phyloP scores from a whole-genome alignment of 2,329 filamentous ascomycete species.

The Amauroascus niger region DNA sequence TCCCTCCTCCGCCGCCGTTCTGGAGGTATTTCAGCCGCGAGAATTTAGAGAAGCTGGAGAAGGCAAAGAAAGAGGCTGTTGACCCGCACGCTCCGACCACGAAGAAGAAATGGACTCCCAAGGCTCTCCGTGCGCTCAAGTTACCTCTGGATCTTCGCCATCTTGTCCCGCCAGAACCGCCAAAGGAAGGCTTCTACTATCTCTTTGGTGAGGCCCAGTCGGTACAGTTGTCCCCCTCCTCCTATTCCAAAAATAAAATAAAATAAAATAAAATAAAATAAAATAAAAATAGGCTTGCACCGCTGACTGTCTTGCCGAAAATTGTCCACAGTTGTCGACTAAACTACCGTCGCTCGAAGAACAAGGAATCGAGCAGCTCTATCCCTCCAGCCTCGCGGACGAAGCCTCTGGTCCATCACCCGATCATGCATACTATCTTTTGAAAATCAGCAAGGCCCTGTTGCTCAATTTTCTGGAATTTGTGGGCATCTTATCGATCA shows the following conservation, averaged over 20 bases:
- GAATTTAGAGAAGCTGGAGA: slow-evolving; percentile 54
- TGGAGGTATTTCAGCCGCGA: slow-evolving; percentile 77
- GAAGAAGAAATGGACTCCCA: slow-evolving; percentile 28
- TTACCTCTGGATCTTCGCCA: slow-evolving; percentile 63
- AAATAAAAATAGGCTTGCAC: too few species aligned
- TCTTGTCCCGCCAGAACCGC: slow-evolving; percentile 71
- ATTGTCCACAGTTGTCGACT: slow-evolving; percentile 44
- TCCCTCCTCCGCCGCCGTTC: slow-evolving; percentile 80
- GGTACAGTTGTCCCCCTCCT: slow-evolving; percentile 28
- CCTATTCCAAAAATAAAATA: too few species aligned
- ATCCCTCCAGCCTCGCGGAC: slow-evolving; percentile 41
- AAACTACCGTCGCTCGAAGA: slow-evolving; percentile 58
- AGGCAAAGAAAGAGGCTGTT: slow-evolving; percentile 39
- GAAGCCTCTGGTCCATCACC: slow-evolving; percentile 40
- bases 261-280: too few species aligned
- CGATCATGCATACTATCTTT: slow-evolving; percentile 53
- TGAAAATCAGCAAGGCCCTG: slow-evolving; percentile 71
- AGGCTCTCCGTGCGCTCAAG: slow-evolving; percentile 32
- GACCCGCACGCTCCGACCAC: slow-evolving; percentile 17
- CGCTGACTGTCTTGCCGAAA: background rate
- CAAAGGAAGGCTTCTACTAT: slow-evolving; percentile 59
- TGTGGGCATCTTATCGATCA: slow-evolving; percentile 57
- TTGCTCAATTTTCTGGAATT: slow-evolving; percentile 85
- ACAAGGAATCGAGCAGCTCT: slow-evolving; percentile 62
- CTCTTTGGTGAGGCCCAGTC: slow-evolving; percentile 62